Percentiles rank a stretch among this genome's conserved stretches.
These are phyloP conservation scores for Colletotrichum siamense DNA, from an alignment of 2,329 filamentous ascomycete genomes.

Conservation along the genomic window DNA sequence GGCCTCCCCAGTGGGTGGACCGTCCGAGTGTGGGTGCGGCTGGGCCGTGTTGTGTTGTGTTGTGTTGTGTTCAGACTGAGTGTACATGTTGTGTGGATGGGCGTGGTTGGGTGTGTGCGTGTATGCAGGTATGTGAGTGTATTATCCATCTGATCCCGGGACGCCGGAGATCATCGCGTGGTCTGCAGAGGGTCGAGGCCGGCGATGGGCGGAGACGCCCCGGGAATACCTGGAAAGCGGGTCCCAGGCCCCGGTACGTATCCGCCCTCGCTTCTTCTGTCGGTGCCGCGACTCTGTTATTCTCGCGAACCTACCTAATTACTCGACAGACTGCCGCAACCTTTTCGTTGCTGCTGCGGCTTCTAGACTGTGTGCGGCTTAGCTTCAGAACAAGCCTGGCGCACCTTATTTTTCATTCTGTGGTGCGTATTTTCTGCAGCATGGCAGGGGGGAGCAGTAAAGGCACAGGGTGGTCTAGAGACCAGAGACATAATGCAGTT, in stretches of 20 bases:
- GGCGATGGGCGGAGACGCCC: constrained; percentile 4
- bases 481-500: too few relatives aligned
- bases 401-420: background rate
- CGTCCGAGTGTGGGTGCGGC: background rate
- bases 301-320: background rate
- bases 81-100: background rate
- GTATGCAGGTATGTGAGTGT: background rate
- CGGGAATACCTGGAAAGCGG: constrained; percentile 2
- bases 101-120: background rate
- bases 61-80: background rate
- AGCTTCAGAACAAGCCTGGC: background rate
- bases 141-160: background rate
- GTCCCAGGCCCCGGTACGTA: background rate
- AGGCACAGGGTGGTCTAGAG: background rate
- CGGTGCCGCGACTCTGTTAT: background rate
- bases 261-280: background rate
- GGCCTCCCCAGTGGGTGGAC: background rate
- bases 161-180: constrained; percentile 11
- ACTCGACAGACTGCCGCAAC: background rate
- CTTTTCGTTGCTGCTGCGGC: background rate
- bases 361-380: background rate
- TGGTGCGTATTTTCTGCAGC: background rate
- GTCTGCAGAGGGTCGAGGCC: background rate
- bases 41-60: background rate
- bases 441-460: background rate